Evolutionary conservation across 2,329 filamentous ascomycete species (phyloP), one percentile per base, ranked within the genome.

Genomic region (Penicillium sp.): DNA sequence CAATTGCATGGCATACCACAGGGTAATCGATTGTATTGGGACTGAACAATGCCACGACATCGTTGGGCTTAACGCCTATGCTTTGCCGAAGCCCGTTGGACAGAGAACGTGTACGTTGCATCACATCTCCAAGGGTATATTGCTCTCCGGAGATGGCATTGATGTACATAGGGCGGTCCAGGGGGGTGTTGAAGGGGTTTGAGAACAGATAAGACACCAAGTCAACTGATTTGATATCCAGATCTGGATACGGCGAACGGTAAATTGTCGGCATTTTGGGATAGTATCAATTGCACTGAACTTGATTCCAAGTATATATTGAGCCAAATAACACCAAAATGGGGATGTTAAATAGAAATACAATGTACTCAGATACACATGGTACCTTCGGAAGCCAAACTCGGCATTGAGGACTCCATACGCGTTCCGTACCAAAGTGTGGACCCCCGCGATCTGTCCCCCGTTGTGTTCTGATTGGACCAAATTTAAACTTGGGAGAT

Each of bases 21-120:
- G 64, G 59, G 31, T 66, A 65, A 6, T 65, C 64, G 31, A 65
- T 65, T 4, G 57, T 55, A 21, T 66, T 66, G 17, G 61, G 64
- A 19, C 64, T 64, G 50, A 66, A 62, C 17, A 66, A 42, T 12
- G 63, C 61, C 2, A 66, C 59, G 1, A 65, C 56, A 39, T 66
- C 61, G 19, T 62, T 51, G 2, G 55, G 31, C 23, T 53, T 45
- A 6, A 65, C 19, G 6, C 50, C 61, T 38, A 65, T 58, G 13
- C n/a, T 58, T 33, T 64, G 56, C 8, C 58, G 60, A 15, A 66
- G 57, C 0, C 63, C 64, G n/a, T 59, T 57, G 33, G 63, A 47
- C 15, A 66, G 45, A 7, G 63, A 64, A 15, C 53, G 53, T 1
- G 52, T 62, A 36, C 64, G 64, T 38, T 63, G 59, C 0, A 58